Conservation (phyloP, 768 basidiomycete species). For the Lentinula sp. region DNA sequence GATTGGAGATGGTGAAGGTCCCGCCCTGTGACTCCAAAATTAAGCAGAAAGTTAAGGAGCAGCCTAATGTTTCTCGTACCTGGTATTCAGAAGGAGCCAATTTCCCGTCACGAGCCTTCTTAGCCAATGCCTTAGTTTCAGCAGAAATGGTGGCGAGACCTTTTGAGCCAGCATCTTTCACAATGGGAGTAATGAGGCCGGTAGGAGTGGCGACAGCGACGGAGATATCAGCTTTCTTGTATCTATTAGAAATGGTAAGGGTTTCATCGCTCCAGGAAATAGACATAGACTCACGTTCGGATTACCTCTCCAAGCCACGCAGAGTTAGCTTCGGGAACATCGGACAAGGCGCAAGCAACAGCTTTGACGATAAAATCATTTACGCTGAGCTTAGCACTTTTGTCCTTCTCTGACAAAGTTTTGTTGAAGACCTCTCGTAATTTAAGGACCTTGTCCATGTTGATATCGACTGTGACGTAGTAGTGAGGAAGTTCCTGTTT, state of each 20-base stretch:
- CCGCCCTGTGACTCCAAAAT: slow-evolving; percentile 58
- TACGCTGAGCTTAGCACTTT: slow-evolving; percentile 88
- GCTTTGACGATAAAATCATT: slow-evolving; percentile 99
- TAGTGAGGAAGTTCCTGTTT: slow-evolving; percentile 97
- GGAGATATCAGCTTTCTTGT: slow-evolving; percentile 96
- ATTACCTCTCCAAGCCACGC: slow-evolving; percentile 97
- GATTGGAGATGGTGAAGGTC: slow-evolving; percentile 97
- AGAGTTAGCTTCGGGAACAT: slow-evolving; percentile 97
- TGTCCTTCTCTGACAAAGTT: slow-evolving; percentile 79
- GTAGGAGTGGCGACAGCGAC: slow-evolving; percentile 94
- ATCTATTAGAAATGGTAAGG: slow-evolving; percentile 38
- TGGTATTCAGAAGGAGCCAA: slow-evolving; percentile 94
- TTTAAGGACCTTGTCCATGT: slow-evolving; percentile 95
- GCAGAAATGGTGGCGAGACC: slow-evolving; percentile 90
- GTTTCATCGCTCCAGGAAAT: not conserved
- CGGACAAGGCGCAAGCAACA: slow-evolving; percentile 80
- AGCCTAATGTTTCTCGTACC: slow-evolving; percentile 31
- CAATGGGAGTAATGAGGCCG: slow-evolving; percentile 95
- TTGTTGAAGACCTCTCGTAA: slow-evolving; percentile 95
- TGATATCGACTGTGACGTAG: slow-evolving; percentile 90
- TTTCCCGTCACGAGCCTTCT: slow-evolving; percentile 96
- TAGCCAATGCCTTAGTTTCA: slow-evolving; percentile 88
- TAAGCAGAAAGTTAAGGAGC: not conserved
- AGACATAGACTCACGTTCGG: slow-evolving; percentile 65
- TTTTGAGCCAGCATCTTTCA: slow-evolving; percentile 89